Evolutionary conservation across 1,139 yeast genomes (phyloP).

Genomic region (Hyphopichia khmerensis): DNA sequence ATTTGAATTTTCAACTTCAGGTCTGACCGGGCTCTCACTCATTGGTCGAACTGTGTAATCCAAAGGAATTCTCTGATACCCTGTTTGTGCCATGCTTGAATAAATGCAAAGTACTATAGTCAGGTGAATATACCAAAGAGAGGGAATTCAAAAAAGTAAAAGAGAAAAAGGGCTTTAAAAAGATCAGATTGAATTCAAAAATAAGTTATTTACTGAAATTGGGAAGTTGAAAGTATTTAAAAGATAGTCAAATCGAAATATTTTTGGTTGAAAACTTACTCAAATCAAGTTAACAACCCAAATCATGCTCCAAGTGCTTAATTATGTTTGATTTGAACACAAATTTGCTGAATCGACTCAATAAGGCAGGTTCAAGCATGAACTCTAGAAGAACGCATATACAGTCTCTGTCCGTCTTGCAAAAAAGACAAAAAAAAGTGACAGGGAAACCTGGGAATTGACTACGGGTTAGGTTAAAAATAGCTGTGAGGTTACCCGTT

Average conservation of each 20-base stretch:
- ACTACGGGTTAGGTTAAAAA: background rate
- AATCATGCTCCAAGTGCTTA: background rate
- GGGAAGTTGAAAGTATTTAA: too few relatives aligned
- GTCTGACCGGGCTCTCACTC: too few relatives aligned
- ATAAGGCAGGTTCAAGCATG: background rate
- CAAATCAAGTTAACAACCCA: background rate
- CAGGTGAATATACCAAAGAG: too few relatives aligned
- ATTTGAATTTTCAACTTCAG: too few relatives aligned
- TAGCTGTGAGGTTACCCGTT: background rate
- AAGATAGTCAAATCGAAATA: background rate
- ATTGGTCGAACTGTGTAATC: too few relatives aligned
- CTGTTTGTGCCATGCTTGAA: background rate
- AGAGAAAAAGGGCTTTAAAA: background rate
- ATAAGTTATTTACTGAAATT: too few relatives aligned
- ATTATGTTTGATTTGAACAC: background rate
- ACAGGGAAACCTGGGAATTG: too few relatives aligned
- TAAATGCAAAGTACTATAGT: too few relatives aligned
- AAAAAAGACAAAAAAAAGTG: too few relatives aligned
- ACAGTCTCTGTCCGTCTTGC: too few relatives aligned
- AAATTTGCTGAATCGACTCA: background rate
- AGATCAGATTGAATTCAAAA: background rate
- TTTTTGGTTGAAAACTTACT: background rate
- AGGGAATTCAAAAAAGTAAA: too few relatives aligned
- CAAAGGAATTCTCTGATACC: background rate
- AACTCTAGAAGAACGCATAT: background rate